A percentile compares a stretch with the other conserved stretches of the same genome.
phyloP scores from a whole-genome alignment of 176 grass and related monocot species.

The Musa schizocarpa region DNA sequence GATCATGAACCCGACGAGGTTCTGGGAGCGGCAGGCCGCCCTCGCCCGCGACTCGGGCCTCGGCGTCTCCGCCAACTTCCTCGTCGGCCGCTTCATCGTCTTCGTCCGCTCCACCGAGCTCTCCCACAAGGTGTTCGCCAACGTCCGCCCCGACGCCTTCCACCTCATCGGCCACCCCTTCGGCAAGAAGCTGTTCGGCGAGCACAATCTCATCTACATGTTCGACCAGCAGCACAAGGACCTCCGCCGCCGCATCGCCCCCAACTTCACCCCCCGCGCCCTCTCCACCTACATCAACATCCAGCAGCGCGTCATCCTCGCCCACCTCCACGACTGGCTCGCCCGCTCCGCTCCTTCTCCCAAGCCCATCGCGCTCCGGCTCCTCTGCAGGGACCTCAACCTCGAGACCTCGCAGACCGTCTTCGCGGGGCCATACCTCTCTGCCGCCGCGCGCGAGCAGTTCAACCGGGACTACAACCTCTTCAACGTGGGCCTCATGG shows the following conservation, averaged over 20 bases:
- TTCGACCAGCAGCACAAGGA: slow-evolving; percentile 82
- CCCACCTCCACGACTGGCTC: slow-evolving; percentile 49
- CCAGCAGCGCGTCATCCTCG: slow-evolving; percentile 65
- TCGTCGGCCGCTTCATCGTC: slow-evolving; percentile 58
- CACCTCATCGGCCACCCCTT: slow-evolving; percentile 73
- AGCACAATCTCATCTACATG: slow-evolving; percentile 88
- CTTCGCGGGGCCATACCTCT: slow-evolving; percentile 69
- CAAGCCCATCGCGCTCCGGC: slow-evolving; percentile 31
- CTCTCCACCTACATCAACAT: slow-evolving; percentile 58
- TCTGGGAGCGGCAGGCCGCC: slow-evolving; percentile 50
- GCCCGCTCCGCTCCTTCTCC: slow-evolving; percentile 3
- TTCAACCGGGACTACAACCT: slow-evolving; percentile 65
- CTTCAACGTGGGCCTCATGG: slow-evolving; percentile 79
- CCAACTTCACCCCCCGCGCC: slow-evolving; percentile 67
- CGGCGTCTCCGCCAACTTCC: slow-evolving; percentile 51
- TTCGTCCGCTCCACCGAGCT: slow-evolving; percentile 73
- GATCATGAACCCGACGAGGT: slow-evolving; percentile 43
- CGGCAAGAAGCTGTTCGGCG: slow-evolving; percentile 81
- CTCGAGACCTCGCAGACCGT: slow-evolving; percentile 89
- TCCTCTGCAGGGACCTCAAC: slow-evolving; percentile 81
- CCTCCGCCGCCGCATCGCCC: slow-evolving; percentile 60
- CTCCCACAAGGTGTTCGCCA: slow-evolving; percentile 63
- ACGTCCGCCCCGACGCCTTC: slow-evolving; percentile 82
- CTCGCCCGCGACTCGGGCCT: slow-evolving; percentile 37
- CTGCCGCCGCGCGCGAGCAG: slow-evolving; percentile 23